phyloP scores from a whole-genome alignment of 1,284 basidiomycete species.

The Trichosporon asahii region DNA sequence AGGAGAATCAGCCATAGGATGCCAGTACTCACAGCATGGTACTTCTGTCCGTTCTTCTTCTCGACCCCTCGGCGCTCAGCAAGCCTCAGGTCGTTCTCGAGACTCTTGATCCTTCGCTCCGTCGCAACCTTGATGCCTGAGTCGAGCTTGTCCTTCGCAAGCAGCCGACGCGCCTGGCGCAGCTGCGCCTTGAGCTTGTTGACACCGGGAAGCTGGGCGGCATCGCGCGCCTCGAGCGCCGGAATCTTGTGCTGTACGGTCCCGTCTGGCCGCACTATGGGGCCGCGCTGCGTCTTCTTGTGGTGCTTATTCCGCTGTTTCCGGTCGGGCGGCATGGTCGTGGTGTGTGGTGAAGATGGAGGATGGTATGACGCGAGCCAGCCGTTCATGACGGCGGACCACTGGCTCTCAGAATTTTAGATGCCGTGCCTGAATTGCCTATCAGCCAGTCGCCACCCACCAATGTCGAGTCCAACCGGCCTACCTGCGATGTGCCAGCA shows the following conservation, averaged over 20 bases:
- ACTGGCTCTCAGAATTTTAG: not conserved
- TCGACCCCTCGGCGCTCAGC: conserved; percentile 64
- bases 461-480: no score
- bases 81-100: conserved; percentile 69
- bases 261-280: not conserved
- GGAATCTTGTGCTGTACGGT: conserved; percentile 21
- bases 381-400: not conserved
- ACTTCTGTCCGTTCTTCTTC: conserved; percentile 65
- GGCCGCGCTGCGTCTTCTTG: not conserved
- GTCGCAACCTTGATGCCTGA: conserved; percentile 73
- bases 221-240: conserved; percentile 34
- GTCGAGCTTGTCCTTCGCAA: conserved; percentile 73
- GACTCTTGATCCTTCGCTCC: conserved; percentile 67
- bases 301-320: not conserved
- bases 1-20: no score
- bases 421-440: not conserved
- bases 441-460: not conserved
- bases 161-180: conserved; percentile 70
- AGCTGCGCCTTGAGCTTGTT: conserved; percentile 71
- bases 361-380: not conserved
- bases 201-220: conserved; percentile 39
- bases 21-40: conserved; percentile 62
- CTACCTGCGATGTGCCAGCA: no score
- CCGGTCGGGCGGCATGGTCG: conserved; percentile 4
- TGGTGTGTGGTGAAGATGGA: not conserved